Percentiles rank a stretch among this genome's conserved stretches.
phyloP scores from a whole-genome alignment of 805 yeast species.

The Candida morakotiae region DNA sequence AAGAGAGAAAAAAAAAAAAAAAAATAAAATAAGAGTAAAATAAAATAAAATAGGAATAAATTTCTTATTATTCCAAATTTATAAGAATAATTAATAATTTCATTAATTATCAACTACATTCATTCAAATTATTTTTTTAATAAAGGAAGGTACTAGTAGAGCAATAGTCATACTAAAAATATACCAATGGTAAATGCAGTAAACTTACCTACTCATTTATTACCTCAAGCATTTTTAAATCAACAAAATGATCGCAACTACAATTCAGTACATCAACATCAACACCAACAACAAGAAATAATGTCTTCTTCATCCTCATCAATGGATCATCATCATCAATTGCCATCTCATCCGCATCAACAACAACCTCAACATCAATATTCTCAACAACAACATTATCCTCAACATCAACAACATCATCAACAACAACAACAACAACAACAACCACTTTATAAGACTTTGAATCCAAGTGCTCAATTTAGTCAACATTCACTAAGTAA shows the following conservation, averaged over 20 bases:
- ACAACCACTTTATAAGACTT: conserved; percentile 2
- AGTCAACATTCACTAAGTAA: not conserved
- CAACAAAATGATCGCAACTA: conserved; percentile 14
- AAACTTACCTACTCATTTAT: conserved; percentile 20
- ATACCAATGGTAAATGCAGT: conserved; percentile 11
- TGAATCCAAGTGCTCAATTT: conserved; percentile 1
- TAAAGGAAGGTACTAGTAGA: too few species aligned
- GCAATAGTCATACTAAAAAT: too few species aligned
- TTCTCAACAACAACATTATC: conserved; percentile 3
- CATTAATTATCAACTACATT: too few species aligned
- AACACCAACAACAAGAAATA: conserved; percentile 9
- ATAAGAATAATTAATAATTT: too few species aligned
- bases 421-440: conserved; percentile 5
- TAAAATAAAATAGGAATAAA: too few species aligned
- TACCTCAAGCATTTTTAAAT: conserved; percentile 16
- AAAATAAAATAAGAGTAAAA: too few species aligned
- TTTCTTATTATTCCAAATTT: too few species aligned
- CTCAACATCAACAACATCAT: conserved; percentile 1
- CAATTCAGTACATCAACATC: conserved; percentile 11
- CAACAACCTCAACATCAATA: conserved; percentile 4
- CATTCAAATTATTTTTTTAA: too few species aligned
- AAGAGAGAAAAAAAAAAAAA: too few species aligned
- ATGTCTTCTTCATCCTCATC: conserved; percentile 6
- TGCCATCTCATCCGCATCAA: conserved; percentile 3
- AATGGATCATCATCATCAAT: not conserved